Base-by-base conservation (phyloP, 345 rosid species). In the Anastatica hierochuntica region DNA sequence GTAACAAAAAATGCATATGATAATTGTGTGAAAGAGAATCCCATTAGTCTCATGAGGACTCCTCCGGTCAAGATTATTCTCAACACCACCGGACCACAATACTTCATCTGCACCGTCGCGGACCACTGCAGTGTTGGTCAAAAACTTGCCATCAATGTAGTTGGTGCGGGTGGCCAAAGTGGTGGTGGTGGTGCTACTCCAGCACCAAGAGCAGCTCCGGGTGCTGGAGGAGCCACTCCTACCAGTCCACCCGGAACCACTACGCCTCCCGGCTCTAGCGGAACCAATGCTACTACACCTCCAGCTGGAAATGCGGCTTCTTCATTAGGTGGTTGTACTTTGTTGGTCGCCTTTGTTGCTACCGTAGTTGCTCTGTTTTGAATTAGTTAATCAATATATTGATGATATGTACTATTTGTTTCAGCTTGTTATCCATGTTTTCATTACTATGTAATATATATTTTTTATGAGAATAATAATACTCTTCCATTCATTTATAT, bases 81-180 rank as follows among this genome's bases (percentile, higher is more conserved):
- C 38, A 60, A 70, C 65, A 4, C 69, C 24, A 43, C 58, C 14
- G 89, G 85, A 6, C 63, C 72, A 41, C 76, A 68, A 36, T 78
- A 51, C 76, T 81, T 38, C 62, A 64, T 72, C 9, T 78, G 88
- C 51, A 49, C 75, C 19, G 0, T 67, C 26, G 50, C 67, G 10
- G 62, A 59, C 19, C 83, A 78, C 61, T 78, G 81, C 27, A 36
- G 57, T 9, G 16, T 17, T 18, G 83, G 88, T 37, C 88, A 78
- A 44, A 64, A 72, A 56, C 70, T 81, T 1, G n/a, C 73, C 37
- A 29, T 81, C 48, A 42, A 62, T 15, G 82, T 81, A 20, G 56
- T 64, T 7, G 62, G 21, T 37, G 35, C 58, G n/a, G n/a, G n/a
- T n/a, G n/a, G n/a, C n/a, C n/a, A n/a, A n/a, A n/a, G n/a, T n/a